Conservation (phyloP, 306 rosid species). For the Hippophae tibetana region DNA sequence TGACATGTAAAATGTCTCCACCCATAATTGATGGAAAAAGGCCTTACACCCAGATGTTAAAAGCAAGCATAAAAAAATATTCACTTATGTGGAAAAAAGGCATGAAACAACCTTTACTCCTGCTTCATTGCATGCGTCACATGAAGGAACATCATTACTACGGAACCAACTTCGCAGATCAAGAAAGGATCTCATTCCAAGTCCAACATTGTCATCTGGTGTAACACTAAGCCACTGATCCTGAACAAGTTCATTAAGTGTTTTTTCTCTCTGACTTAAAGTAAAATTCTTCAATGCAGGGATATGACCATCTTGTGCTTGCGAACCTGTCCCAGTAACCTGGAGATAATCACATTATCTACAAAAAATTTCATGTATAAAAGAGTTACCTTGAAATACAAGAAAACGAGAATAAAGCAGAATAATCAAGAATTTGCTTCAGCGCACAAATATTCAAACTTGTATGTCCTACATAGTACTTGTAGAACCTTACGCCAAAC, state of each 20-base stretch:
- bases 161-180: slow-evolving; percentile 90
- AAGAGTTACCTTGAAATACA: slow-evolving; percentile 1
- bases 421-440: too few relatives aligned
- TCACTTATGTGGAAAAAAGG: slow-evolving; percentile 9
- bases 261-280: slow-evolving; percentile 54
- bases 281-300: slow-evolving; percentile 60
- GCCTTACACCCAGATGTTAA: background rate
- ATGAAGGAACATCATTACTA: slow-evolving; percentile 55
- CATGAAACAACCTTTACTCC: slow-evolving; percentile 64
- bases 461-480: too few relatives aligned
- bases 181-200: slow-evolving; percentile 86
- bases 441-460: too few relatives aligned
- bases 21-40: background rate
- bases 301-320: slow-evolving; percentile 41
- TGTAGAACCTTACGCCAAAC: too few relatives aligned
- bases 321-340: slow-evolving; percentile 36
- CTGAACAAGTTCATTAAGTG: slow-evolving; percentile 55
- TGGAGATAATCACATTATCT: slow-evolving; percentile 28
- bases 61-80: slow-evolving; percentile 1
- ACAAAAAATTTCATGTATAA: slow-evolving; percentile 10
- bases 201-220: slow-evolving; percentile 50
- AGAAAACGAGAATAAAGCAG: background rate
- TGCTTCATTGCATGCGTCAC: slow-evolving; percentile 93
- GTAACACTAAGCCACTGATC: slow-evolving; percentile 69
- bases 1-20: too few relatives aligned